Evolutionary conservation across 257 asterid species (phyloP).

Genomic region (Linaria vulgaris): DNA sequence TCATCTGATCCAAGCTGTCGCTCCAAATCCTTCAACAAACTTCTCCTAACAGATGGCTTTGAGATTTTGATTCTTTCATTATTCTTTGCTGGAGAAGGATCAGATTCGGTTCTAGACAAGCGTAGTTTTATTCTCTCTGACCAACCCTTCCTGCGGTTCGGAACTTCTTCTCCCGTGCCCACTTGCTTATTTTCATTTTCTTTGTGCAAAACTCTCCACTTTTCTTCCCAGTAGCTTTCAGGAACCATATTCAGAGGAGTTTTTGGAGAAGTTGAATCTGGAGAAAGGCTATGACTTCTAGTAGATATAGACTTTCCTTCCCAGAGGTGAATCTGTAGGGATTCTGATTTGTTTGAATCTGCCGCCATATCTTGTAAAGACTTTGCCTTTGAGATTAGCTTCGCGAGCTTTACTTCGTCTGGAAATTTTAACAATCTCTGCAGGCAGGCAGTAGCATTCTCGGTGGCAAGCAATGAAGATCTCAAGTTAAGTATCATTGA

Average conservation of each 20-base stretch:
- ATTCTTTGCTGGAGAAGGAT: constrained; percentile 48
- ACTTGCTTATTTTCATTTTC: constrained; percentile 47
- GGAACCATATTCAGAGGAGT: constrained; percentile 52
- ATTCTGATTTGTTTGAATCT: constrained; percentile 54
- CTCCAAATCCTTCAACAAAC: constrained; percentile 63
- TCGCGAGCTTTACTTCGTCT: constrained; percentile 50
- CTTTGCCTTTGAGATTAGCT: constrained; percentile 63
- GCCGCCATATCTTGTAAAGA: constrained; percentile 66
- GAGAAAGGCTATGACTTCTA: constrained; percentile 60
- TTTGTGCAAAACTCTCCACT: constrained; percentile 78
- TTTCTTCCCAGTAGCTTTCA: constrained; percentile 93
- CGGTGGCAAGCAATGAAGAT: constrained; percentile 84
- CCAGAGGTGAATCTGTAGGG: constrained; percentile 41
- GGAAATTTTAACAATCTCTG: constrained; percentile 81
- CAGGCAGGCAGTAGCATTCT: constrained; percentile 79
- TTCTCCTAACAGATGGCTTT: constrained; percentile 62
- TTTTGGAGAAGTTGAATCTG: constrained; percentile 57
- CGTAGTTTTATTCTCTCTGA: constrained; percentile 57
- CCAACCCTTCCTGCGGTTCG: constrained; percentile 54
- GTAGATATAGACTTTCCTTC: constrained; percentile 39
- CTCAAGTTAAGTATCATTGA: constrained; percentile 80
- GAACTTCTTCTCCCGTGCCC: constrained; percentile 29
- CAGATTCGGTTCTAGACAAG: constrained; percentile 71
- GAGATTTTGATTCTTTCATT: constrained; percentile 30
- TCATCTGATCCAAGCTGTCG: constrained; percentile 54